phyloP scores from a whole-genome alignment of 257 asterid species.

The Jacaranda mimosifolia region DNA sequence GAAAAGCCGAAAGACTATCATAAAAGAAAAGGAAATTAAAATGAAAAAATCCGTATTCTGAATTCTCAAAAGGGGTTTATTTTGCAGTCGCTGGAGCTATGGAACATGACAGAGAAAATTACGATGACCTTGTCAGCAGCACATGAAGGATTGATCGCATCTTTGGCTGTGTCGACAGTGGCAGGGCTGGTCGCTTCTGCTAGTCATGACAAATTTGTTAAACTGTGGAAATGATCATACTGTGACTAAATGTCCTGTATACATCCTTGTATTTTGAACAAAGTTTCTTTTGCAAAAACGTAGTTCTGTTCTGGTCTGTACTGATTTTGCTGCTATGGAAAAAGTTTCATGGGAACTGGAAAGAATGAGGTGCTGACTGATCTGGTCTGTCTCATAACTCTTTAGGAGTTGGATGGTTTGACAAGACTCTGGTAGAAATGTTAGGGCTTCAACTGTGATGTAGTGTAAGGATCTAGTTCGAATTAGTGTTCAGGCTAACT shows the following conservation, averaged over 20 bases:
- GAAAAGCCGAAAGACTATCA: too few relatives aligned
- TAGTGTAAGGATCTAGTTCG: too few relatives aligned
- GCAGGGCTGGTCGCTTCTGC: slow-evolving; percentile 92
- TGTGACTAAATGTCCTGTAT: background rate
- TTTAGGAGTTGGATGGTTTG: too few relatives aligned
- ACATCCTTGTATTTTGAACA: background rate
- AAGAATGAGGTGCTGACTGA: slow-evolving; percentile 33
- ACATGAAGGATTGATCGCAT: slow-evolving; percentile 80
- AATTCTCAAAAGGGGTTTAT: too few relatives aligned
- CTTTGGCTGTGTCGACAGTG: slow-evolving; percentile 73
- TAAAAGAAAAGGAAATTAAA: too few relatives aligned
- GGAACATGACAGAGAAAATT: slow-evolving; percentile 85
- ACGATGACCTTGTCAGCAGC: slow-evolving; percentile 75
- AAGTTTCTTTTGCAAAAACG: background rate
- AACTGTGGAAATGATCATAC: background rate
- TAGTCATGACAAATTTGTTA: slow-evolving; percentile 31
- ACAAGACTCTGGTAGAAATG: too few relatives aligned
- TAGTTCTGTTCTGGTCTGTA: background rate
- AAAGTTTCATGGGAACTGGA: slow-evolving; percentile 22
- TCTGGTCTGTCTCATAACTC: too few relatives aligned
- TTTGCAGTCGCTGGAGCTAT: slow-evolving; percentile 83
- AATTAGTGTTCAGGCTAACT: too few relatives aligned
- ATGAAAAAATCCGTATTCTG: too few relatives aligned
- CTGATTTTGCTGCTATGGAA: slow-evolving; percentile 13
- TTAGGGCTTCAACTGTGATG: too few relatives aligned